Evolutionary conservation across 768 basidiomycete genomes (phyloP), one percentile per base, ranked within the genome.

Genomic region (Agaricus subrufescens): DNA sequence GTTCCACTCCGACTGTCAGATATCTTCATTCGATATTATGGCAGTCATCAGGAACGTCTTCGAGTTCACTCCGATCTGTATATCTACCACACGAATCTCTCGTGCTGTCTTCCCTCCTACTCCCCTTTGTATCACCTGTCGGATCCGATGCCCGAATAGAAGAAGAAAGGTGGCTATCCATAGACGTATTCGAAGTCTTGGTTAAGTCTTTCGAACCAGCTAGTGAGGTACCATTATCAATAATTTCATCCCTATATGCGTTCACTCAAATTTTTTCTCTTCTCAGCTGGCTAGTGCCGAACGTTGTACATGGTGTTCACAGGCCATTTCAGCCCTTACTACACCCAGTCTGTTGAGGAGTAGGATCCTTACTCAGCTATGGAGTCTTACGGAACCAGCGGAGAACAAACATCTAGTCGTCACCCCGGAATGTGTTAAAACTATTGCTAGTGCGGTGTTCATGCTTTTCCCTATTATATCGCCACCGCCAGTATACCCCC

Each of bases 251-350:
- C 40, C 26, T 38, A 45, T 6, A 40, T 42, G 19, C 19, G 19
- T 46, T 46, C n/a, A 34, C 29, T 12, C 8, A 9, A 39, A 19
- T n/a, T 34, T 40, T 47, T 11, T 46, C 56, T 57, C 11, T 53
- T 31, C n/a, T 46, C 15, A 74, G 73, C 64, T 77, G 61, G 72
- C 68, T 25, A 79, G 77, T 52, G 71, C 86, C 9, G 82, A 83
- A 57, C 81, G 88, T 26, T 82, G 78, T 61, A 59, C 86, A 30
- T 91, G 89, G 89, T 89, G 87, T 63, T 82, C 83, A 61, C 81
- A 79, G 60, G 86, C 86, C 8, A 82, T 82, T n/a, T 23, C 48
- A 3, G 8, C 1, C 6, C 72, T 75, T 19, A 69, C 72, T 40
- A 59, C 71, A 6, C 72, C 77, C 7, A 42, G 40, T 42, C 61